Percentiles rank a stretch among this genome's conserved stretches.
Conservation (phyloP, 179 eudicot species). For the Sideroxylon spinosum region DNA sequence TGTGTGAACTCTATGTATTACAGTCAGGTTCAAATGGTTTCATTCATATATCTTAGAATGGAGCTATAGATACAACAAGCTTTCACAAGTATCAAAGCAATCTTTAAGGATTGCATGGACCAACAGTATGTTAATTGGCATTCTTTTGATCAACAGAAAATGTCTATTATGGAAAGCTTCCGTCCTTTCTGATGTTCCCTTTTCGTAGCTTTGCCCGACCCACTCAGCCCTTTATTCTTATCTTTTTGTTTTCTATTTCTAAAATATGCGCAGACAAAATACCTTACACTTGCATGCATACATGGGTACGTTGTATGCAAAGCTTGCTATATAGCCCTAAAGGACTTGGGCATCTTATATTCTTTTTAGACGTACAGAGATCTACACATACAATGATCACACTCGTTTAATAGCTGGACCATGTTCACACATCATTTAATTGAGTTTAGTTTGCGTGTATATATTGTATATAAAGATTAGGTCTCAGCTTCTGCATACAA, state of each 20-base stretch:
- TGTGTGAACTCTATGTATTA: too few species aligned
- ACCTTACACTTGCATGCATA: not conserved
- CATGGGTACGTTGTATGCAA: not conserved
- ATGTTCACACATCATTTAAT: too few species aligned
- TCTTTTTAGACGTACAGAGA: too few species aligned
- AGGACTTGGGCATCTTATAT: too few species aligned
- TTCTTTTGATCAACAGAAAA: not conserved
- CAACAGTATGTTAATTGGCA: slow-evolving; percentile 1
- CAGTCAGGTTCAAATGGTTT: too few species aligned
- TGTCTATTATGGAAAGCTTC: not conserved
- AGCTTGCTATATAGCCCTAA: not conserved
- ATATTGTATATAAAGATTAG: not conserved
- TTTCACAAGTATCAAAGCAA: too few species aligned
- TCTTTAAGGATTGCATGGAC: not conserved
- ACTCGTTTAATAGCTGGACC: too few species aligned
- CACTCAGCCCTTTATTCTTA: not conserved
- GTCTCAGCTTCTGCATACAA: not conserved
- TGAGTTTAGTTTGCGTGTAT: too few species aligned
- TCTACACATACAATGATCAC: too few species aligned
- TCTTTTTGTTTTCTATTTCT: not conserved
- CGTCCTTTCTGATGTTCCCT: not conserved
- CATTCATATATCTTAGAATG: too few species aligned
- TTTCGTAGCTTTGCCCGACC: not conserved
- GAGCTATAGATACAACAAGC: too few species aligned
- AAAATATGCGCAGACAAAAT: too few species aligned